A percentile compares a stretch with the other conserved stretches of the same genome.
phyloP scores from a whole-genome alignment of 768 basidiomycete genomes.

The Naganishia randhawae region DNA sequence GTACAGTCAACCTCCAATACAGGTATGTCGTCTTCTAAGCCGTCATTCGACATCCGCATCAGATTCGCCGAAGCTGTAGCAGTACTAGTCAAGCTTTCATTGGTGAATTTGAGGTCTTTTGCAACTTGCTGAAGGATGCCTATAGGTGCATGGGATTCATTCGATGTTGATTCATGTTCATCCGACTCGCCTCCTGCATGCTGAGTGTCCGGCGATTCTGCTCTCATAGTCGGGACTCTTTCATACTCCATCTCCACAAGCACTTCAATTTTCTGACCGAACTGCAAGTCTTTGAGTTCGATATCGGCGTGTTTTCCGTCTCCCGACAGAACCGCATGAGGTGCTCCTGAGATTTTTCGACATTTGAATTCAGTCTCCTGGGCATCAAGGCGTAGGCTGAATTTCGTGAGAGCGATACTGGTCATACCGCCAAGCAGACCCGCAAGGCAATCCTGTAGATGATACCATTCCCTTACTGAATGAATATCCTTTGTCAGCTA shows the following conservation, averaged over 20 bases:
- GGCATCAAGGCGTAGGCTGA: constrained; percentile 93
- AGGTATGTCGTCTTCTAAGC: constrained; percentile 96
- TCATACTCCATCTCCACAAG: constrained; percentile 91
- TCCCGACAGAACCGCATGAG: constrained; percentile 76
- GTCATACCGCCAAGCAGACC: constrained; percentile 96
- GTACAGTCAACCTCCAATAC: constrained; percentile 93
- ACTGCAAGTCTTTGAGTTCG: constrained; percentile 86
- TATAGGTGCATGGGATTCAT: constrained; percentile 2
- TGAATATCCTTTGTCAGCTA: background rate
- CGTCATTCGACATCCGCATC: constrained; percentile 77
- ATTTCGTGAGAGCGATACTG: constrained; percentile 84
- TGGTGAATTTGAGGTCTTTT: constrained; percentile 60
- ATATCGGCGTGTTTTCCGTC: constrained; percentile 94
- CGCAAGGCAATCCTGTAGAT: constrained; percentile 83
- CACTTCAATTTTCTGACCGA: constrained; percentile 97
- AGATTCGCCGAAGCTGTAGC: constrained; percentile 45
- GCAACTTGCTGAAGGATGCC: background rate
- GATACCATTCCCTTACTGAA: constrained; percentile 79
- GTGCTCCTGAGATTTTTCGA: constrained; percentile 88
- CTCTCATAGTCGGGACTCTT: background rate
- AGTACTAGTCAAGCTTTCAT: constrained; percentile 42
- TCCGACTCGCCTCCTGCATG: constrained; percentile 23
- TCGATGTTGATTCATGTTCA: constrained; percentile 14
- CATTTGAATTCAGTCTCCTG: constrained; percentile 88
- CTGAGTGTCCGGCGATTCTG: background rate